phyloP scores from a whole-genome alignment of 305 asterid genomes.

The Ilex paraguariensis region DNA sequence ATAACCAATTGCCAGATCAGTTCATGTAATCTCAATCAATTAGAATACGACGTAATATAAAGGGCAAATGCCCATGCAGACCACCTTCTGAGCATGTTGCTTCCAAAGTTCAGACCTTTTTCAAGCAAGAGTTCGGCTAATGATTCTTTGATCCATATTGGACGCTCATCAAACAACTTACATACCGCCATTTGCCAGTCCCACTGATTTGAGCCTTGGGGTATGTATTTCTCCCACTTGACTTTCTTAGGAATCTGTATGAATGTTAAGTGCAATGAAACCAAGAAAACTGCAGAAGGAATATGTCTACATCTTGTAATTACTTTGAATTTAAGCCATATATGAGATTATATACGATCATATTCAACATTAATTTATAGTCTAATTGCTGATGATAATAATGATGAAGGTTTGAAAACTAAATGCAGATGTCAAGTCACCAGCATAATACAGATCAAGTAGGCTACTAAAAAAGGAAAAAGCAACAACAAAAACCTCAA shows the following conservation, averaged over 20 bases:
- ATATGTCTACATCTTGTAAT: slow-evolving; percentile 4
- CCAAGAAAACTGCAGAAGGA: slow-evolving; percentile 20
- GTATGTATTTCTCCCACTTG: slow-evolving; percentile 69
- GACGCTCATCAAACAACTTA: slow-evolving; percentile 82
- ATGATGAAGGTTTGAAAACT: too few relatives aligned
- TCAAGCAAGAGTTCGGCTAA: slow-evolving; percentile 55
- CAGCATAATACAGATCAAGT: too few relatives aligned
- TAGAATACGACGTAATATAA: slow-evolving; percentile 4
- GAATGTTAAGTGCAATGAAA: slow-evolving; percentile 67
- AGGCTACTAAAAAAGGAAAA: too few relatives aligned
- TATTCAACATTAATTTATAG: background rate
- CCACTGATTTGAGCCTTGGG: slow-evolving; percentile 65
- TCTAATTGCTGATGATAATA: background rate
- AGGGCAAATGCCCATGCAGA: slow-evolving; percentile 9
- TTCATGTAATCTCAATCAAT: background rate
- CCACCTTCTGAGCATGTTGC: slow-evolving; percentile 64
- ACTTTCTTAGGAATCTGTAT: slow-evolving; percentile 89
- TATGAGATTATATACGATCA: background rate
- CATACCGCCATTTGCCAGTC: slow-evolving; percentile 65
- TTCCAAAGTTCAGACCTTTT: slow-evolving; percentile 48
- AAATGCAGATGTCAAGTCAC: too few relatives aligned
- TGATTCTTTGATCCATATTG: slow-evolving; percentile 76
- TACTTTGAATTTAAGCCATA: slow-evolving; percentile 5
- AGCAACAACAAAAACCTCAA: too few relatives aligned
- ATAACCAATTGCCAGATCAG: background rate